phyloP scores from a whole-genome alignment of 306 rosid genomes.

The Citrullus mucosospermus region DNA sequence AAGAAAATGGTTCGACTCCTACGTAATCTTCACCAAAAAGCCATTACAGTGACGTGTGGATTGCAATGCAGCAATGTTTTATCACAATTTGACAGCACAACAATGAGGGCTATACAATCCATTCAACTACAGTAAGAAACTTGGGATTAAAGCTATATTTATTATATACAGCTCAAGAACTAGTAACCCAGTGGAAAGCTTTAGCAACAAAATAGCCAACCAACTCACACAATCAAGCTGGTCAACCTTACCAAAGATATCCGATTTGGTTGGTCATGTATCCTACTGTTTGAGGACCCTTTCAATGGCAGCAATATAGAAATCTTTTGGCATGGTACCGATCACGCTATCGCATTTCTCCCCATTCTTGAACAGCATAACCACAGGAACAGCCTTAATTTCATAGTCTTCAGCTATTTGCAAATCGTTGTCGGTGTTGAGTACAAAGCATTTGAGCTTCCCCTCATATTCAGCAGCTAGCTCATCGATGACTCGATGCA shows the following conservation, averaged over 20 bases:
- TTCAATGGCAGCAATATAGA: constrained; percentile 80
- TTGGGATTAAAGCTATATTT: neutral
- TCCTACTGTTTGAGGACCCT: constrained; percentile 43
- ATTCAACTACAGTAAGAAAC: neutral
- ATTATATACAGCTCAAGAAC: constrained; percentile 4
- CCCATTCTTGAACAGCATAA: constrained; percentile 71
- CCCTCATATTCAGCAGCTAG: constrained; percentile 60
- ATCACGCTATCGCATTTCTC: constrained; percentile 61
- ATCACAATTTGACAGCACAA: neutral
- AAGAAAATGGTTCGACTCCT: neutral
- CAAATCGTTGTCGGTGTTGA: constrained; percentile 59
- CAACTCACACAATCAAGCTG: neutral
- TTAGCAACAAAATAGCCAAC: neutral
- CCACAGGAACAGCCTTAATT: constrained; percentile 91
- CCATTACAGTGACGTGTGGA: neutral
- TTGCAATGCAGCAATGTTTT: neutral
- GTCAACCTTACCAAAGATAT: neutral
- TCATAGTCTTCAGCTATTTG: constrained; percentile 65
- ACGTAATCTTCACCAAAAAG: neutral
- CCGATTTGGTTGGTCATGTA: neutral
- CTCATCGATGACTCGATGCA: constrained; percentile 72
- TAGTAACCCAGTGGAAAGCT: neutral
- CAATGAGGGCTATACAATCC: neutral
- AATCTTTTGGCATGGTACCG: constrained; percentile 93
- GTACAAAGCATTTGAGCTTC: constrained; percentile 54